These are phyloP conservation scores for Penicillium coffeae DNA, from an alignment of 495 filamentous ascomycete species.

Conservation along the genomic window DNA sequence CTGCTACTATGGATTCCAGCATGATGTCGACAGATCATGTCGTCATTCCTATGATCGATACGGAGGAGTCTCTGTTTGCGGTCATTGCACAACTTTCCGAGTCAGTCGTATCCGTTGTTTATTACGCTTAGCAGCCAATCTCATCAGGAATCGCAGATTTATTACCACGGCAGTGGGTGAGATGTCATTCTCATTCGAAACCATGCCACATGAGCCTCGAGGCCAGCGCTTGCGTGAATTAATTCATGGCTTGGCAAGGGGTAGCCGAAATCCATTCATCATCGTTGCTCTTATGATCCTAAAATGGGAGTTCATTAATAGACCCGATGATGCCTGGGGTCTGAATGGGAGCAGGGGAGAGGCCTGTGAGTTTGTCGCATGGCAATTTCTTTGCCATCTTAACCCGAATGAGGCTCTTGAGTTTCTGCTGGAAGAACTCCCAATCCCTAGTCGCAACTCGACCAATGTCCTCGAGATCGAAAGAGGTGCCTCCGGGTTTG, in stretches of 20 bases:
- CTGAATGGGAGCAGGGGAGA: constrained; percentile 72
- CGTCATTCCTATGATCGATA: constrained; percentile 58
- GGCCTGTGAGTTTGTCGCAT: constrained; percentile 90
- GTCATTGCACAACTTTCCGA: constrained; percentile 66
- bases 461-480: constrained; percentile 23
- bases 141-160: constrained; percentile 6
- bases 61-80: constrained; percentile 59
- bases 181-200: constrained; percentile 71
- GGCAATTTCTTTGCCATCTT: constrained; percentile 77
- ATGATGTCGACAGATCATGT: constrained; percentile 13
- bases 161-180: constrained; percentile 58
- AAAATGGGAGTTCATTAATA: constrained; percentile 69
- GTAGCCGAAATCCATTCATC: constrained; percentile 67
- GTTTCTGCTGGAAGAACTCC: constrained; percentile 77
- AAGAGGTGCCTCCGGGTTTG: constrained; percentile 17
- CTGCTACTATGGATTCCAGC: constrained; percentile 7
- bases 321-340: constrained; percentile 61
- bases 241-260: constrained; percentile 59
- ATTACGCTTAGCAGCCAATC: neutral
- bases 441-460: constrained; percentile 23
- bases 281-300: constrained; percentile 76
- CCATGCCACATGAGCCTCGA: constrained; percentile 63
- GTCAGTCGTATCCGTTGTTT: constrained; percentile 34
- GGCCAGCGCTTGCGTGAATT: constrained; percentile 62
- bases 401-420: constrained; percentile 79